A percentile compares a stretch with the other conserved stretches of the same genome.
These are phyloP conservation scores for Biscogniauxia sp. DNA, from an alignment of 2,329 filamentous ascomycete genomes.

Conservation along the genomic window DNA sequence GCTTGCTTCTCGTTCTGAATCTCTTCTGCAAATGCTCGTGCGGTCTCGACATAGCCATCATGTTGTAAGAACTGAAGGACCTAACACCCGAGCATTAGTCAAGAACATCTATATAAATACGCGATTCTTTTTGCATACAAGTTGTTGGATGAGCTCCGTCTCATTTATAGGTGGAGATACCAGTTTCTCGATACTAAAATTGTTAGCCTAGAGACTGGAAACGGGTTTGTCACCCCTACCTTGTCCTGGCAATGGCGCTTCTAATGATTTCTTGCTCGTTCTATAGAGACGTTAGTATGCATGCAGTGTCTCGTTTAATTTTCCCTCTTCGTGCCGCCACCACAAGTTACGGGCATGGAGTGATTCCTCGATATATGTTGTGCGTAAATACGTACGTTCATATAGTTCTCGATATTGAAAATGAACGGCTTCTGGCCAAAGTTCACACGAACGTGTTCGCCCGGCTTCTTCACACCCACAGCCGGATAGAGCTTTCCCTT, in stretches of 20 bases:
- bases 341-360: background rate
- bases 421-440: conserved; percentile 76
- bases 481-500: conserved; percentile 64
- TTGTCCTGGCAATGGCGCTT: conserved; percentile 55
- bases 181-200: conserved; percentile 53
- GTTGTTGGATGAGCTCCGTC: conserved; percentile 73
- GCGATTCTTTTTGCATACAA: conserved; percentile 48
- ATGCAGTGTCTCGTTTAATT: too few relatives aligned
- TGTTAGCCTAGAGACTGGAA: conserved; percentile 14
- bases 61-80: conserved; percentile 86
- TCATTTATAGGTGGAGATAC: conserved; percentile 64
- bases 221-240: conserved; percentile 24
- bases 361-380: background rate
- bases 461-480: conserved; percentile 63
- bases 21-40: conserved; percentile 81
- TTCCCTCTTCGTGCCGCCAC: background rate
- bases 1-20: conserved; percentile 71
- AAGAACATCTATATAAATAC: background rate
- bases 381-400: conserved; percentile 57
- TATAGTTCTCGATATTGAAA: conserved; percentile 86
- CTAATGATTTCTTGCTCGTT: conserved; percentile 59
- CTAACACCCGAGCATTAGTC: conserved; percentile 29
- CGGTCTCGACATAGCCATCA: conserved; percentile 93
- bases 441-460: conserved; percentile 61
- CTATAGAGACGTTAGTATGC: conserved; percentile 36